Evolutionary conservation across 179 eudicot genomes (phyloP), one percentile per base, ranked within the genome.

Genomic region (Camellia oleifera): DNA sequence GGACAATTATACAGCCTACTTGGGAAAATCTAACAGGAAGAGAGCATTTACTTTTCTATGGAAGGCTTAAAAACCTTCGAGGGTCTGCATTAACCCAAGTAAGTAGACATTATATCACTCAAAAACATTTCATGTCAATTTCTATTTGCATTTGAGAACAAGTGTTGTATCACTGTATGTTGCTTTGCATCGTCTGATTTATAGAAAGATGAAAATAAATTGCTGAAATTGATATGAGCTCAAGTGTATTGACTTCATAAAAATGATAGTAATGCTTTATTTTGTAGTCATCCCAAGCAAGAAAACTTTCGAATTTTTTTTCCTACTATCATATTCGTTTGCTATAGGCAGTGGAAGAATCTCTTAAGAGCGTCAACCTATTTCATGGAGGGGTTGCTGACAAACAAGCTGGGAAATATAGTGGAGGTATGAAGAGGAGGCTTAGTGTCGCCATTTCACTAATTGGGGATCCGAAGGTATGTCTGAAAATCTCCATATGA

Each of bases 391-490:
- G 97, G 18, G 94, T 94, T 75, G 94, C 88, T 73, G 96, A 94
- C 81, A 91, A 93, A 81, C 87, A 81, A 76, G 86, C 98, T 53
- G 93, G 96, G 54, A 93, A 93, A 80, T 94, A 93, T 79, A 94
- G 98, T 77, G 98, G 98, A 77, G 98, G 98, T 52, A 94, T 94
- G 98, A 94, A 93, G 82, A 92, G 98, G 85, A 91, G 98, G 88
- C 98, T 94, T 66, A 94, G 98, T 84, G 98, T 94, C 40, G 98
- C 98, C 63, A 93, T 94, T 76, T 91, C 98, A 72, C 86, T 94
- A 73, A 94, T 94, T 82, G 98, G 98, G 52, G 91, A 94, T 81
- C 98, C 98, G 78, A 94, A 90, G 87, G 97, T 94, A 86, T 14
- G 81, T 52, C 11, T 74, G 14, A 48, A 15, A 50, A 70, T 70